phyloP scores from a whole-genome alignment of 495 filamentous ascomycete species.

The Neurospora africana region DNA sequence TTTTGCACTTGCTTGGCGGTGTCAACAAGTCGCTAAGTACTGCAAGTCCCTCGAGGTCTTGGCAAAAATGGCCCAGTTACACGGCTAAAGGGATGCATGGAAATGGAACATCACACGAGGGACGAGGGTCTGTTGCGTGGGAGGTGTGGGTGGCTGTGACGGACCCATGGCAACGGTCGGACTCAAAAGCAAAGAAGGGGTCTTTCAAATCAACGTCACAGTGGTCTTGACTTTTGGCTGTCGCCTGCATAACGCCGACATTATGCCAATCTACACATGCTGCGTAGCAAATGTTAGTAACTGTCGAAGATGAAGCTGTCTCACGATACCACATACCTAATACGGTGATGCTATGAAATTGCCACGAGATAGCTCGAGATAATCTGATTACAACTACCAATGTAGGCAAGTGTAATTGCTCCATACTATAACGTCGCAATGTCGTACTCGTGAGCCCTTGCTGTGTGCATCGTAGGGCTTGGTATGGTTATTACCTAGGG shows the following conservation, averaged over 20 bases:
- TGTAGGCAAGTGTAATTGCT: background rate
- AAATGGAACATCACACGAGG: background rate
- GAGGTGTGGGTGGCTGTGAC: background rate
- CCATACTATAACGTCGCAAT: background rate
- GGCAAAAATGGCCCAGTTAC: no score
- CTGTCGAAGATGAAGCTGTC: background rate
- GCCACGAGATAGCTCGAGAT: background rate
- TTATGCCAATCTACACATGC: background rate
- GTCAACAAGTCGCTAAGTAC: no score
- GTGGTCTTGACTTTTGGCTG: background rate
- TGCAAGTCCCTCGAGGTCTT: no score
- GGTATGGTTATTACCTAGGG: background rate
- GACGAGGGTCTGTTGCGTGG: background rate
- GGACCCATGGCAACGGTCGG: background rate
- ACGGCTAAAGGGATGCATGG: background rate
- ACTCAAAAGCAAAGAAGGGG: background rate
- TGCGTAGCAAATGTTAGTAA: no score
- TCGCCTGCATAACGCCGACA: background rate
- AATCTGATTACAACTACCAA: background rate
- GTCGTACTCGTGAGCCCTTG: background rate
- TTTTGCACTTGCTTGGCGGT: no score
- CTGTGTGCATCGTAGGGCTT: background rate
- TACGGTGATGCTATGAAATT: background rate
- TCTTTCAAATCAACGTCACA: background rate
- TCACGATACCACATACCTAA: background rate